Percentiles rank a stretch among this genome's conserved stretches.
Conservation (phyloP, 2,329 filamentous ascomycete genomes). For the Ilyonectria sp. region DNA sequence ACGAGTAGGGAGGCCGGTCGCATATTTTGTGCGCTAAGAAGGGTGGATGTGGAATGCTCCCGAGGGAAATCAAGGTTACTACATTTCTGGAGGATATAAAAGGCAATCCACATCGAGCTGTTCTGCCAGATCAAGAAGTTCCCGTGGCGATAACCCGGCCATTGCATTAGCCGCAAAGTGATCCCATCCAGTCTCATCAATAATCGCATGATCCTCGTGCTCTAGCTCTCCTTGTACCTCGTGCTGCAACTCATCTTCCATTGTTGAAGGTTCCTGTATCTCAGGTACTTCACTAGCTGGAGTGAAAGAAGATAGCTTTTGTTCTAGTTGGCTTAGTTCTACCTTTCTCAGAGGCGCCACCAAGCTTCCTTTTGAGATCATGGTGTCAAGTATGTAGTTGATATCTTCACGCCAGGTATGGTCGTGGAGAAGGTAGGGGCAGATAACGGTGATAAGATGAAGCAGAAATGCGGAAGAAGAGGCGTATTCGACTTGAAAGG, state of each 20-base stretch:
- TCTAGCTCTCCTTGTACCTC: background rate
- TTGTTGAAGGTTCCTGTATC: background rate
- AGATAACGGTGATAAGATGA: slow-evolving; percentile 52
- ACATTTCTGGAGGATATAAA: slow-evolving; percentile 40
- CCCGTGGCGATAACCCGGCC: slow-evolving; percentile 51
- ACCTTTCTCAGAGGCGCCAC: slow-evolving; percentile 55
- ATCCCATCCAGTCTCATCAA: slow-evolving; percentile 50
- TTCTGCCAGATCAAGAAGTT: slow-evolving; percentile 51
- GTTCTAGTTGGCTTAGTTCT: slow-evolving; percentile 56
- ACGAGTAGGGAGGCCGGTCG: background rate
- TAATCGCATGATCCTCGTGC: slow-evolving; percentile 13
- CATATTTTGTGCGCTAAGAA: background rate
- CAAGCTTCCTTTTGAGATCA: slow-evolving; percentile 56
- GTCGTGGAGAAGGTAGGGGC: slow-evolving; percentile 54
- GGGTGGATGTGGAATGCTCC: background rate
- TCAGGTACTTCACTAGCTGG: slow-evolving; percentile 38
- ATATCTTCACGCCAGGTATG: slow-evolving; percentile 55
- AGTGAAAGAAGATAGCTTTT: slow-evolving; percentile 54
- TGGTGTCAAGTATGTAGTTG: slow-evolving; percentile 54
- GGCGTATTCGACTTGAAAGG: slow-evolving; percentile 59
- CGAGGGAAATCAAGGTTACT: background rate
- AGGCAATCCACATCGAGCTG: slow-evolving; percentile 48
- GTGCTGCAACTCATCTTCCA: background rate
- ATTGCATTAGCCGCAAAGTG: slow-evolving; percentile 51
- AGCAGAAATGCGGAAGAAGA: slow-evolving; percentile 59